A percentile compares a stretch with the other conserved stretches of the same genome.
Conservation (phyloP, 139 green algal species). For the Pseudopediastrum boryanum region DNA sequence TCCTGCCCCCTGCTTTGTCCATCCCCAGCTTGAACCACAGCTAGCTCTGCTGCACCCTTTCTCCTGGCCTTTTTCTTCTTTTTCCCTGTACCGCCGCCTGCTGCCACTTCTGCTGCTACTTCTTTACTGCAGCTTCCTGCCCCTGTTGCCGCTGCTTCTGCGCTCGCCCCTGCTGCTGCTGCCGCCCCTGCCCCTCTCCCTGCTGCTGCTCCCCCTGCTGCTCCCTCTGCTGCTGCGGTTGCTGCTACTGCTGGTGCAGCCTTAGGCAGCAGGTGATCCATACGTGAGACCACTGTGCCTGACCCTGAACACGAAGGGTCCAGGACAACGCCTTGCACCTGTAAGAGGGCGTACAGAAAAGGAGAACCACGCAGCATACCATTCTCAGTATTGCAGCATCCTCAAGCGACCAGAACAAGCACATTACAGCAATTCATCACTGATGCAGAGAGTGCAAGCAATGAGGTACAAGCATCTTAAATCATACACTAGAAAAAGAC, state of each 20-base stretch:
- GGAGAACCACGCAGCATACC: no score
- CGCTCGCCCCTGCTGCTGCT: neutral
- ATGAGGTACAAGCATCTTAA: no score
- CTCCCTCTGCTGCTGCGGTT: slow-evolving; percentile 11
- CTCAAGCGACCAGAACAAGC: no score
- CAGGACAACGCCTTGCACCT: slow-evolving; percentile 85
- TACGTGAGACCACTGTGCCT: slow-evolving; percentile 69
- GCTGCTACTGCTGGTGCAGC: neutral
- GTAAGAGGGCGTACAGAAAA: no score
- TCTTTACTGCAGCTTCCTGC: neutral
- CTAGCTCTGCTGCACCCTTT: no score
- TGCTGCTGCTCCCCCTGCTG: neutral
- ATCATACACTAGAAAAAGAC: no score
- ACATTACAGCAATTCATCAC: no score
- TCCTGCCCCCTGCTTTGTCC: no score
- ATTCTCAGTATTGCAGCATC: no score
- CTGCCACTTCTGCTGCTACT: neutral
- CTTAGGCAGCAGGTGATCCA: slow-evolving; percentile 84
- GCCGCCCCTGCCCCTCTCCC: neutral
- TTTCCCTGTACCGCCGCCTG: neutral
- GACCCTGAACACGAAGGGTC: slow-evolving; percentile 91
- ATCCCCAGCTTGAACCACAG: no score
- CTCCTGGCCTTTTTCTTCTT: neutral
- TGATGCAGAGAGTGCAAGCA: no score
- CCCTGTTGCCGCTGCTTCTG: neutral